These are phyloP conservation scores for Claviceps sp. DNA, from an alignment of 2,329 filamentous ascomycete genomes.

Conservation along the genomic window DNA sequence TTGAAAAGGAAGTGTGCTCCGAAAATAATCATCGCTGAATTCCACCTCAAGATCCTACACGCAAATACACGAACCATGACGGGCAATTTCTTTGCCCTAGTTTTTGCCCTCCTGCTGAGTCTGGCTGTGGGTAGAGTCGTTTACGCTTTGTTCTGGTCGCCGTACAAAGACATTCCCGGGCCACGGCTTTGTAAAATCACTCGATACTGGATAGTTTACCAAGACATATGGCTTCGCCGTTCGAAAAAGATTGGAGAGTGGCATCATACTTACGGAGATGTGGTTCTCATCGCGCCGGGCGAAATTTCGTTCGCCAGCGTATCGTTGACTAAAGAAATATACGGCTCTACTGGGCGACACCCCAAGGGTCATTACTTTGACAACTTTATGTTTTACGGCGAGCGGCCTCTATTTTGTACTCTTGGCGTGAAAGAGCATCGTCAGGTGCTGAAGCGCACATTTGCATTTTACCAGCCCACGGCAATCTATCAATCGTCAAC, in stretches of 20 bases:
- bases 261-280: slow-evolving; percentile 3
- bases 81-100: background rate
- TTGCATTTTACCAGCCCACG: slow-evolving; percentile 4
- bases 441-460: slow-evolving; percentile 2
- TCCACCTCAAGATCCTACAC: background rate
- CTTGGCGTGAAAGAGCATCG: slow-evolving; percentile 3
- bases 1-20: background rate
- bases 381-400: slow-evolving; percentile 3
- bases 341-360: slow-evolving; percentile 4
- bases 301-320: slow-evolving; percentile 4
- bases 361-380: slow-evolving; percentile 5
- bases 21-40: background rate
- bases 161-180: slow-evolving; percentile 1
- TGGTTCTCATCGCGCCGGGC: slow-evolving; percentile 3
- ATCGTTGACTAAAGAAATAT: slow-evolving; percentile 2
- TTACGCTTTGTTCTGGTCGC: slow-evolving; percentile 3
- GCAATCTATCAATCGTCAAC: background rate
- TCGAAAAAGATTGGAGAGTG: slow-evolving; percentile 2
- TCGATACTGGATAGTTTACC: slow-evolving; percentile 2
- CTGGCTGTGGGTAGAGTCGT: background rate
- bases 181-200: slow-evolving; percentile 4
- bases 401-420: slow-evolving; percentile 3
- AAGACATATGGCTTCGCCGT: slow-evolving; percentile 2
- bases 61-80: background rate
- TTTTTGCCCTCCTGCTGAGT: background rate